Base-by-base conservation (phyloP, 495 filamentous ascomycete genomes). In the Penicillium arizonense region DNA sequence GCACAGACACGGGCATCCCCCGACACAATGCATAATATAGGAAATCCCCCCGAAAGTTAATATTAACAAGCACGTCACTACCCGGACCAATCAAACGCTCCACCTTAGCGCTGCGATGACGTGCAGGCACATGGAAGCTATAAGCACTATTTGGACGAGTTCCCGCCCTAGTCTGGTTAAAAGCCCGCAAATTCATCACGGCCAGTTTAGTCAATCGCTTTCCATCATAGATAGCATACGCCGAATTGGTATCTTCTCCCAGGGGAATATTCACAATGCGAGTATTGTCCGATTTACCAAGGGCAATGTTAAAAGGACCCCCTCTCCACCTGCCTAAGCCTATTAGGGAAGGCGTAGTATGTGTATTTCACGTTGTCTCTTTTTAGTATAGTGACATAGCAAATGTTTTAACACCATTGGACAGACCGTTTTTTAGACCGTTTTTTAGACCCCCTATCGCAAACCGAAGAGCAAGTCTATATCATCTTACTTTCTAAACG, bases 31-130 rank as follows among this genome's bases (percentile, higher is more conserved):
- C 40, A 56, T 55, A 52, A 21, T 58, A 45, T 58, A 58, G 7
- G 44, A 58, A 42, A 58, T 21, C 16, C 54, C 55, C 5, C 51
- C 54, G 11, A 61, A 64, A 3, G 58, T 58, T 58, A 2, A 56
- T 26, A 12, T 53, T 44, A 3, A 13, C 44, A 14, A 33, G 11
- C 4, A 37, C 37, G 21, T 61, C 49, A n/a, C 58, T 61, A 3
- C 55, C 44, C 1, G 48, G 52, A 0, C 51, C 58, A 44, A 50
- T 58, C 14, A 58, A 21, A 16, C 48, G 13, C n/a, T 64, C 35
- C 5, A 58, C 36, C 8, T 24, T 46, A 0, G 55, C 54, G n/a
- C 33, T 24, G 11, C 40, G 3, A 37, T 43, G 10, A 1, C 44
- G 18, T n/a, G 18, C 30, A 26, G 57, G 39, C 24, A 57, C 18